Percentiles rank a stretch among this genome's conserved stretches.
These are phyloP conservation scores for Xanthoconium stramineum DNA, from an alignment of 768 basidiomycete species.

Conservation along the genomic window DNA sequence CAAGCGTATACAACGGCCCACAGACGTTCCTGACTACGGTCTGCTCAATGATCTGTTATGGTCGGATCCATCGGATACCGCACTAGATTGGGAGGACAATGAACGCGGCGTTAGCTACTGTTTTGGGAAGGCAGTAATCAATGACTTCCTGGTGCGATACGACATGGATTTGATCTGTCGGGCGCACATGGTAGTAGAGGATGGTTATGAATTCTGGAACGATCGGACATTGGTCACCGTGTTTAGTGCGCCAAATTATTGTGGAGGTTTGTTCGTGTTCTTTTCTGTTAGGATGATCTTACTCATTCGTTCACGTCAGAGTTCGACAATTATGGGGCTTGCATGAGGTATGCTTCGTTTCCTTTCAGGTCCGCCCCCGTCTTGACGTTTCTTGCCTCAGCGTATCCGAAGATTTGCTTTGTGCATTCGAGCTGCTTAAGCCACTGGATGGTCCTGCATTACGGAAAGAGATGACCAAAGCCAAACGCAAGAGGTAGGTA, in stretches of 20 bases:
- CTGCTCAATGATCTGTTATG: constrained; percentile 95
- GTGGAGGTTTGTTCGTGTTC: constrained; percentile 69
- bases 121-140: constrained; percentile 96
- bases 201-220: constrained; percentile 99
- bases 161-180: constrained; percentile 99
- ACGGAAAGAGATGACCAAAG: constrained; percentile 98
- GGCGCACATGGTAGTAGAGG: constrained; percentile 99
- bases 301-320: constrained; percentile 43
- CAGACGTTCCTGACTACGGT: constrained; percentile 98
- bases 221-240: constrained; percentile 97
- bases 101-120: constrained; percentile 99
- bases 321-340: constrained; percentile 94
- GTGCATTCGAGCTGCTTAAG: constrained; percentile 96
- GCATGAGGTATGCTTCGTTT: constrained; percentile 68
- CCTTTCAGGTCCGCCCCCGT: neutral
- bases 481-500: constrained; percentile 89
- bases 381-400: constrained; percentile 37
- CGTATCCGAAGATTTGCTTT: constrained; percentile 95
- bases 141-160: constrained; percentile 89
- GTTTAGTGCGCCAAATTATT: constrained; percentile 97
- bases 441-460: constrained; percentile 91
- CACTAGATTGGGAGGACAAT: constrained; percentile 98
- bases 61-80: constrained; percentile 98
- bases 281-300: constrained; percentile 2
- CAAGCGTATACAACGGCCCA: constrained; percentile 94